phyloP scores from a whole-genome alignment of 352 stramenopile species.

The Plasmopara viticola region DNA sequence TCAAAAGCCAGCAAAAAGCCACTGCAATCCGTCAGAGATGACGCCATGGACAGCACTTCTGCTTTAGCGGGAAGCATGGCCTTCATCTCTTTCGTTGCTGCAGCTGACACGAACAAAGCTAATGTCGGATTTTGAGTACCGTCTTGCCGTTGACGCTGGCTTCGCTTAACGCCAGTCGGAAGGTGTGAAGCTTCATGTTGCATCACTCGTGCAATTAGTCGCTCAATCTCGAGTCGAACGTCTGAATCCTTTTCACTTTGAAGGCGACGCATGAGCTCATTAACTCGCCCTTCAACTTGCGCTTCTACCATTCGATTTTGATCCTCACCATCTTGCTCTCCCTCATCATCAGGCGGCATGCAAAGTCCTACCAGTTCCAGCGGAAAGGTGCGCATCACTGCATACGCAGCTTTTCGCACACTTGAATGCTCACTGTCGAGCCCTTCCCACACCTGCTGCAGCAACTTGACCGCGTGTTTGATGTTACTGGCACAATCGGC shows the following conservation, averaged over 20 bases:
- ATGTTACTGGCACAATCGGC: conserved; percentile 33
- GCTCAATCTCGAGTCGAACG: conserved; percentile 37
- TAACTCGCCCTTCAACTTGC: conserved; percentile 41
- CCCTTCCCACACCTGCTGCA: conserved; percentile 49
- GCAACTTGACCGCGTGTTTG: conserved; percentile 36
- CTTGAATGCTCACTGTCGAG: conserved; percentile 22
- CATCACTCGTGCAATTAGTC: conserved; percentile 33
- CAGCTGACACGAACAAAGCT: conserved; percentile 31
- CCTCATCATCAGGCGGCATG: conserved; percentile 7
- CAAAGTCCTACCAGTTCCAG: conserved; percentile 40
- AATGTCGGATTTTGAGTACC: conserved; percentile 5
- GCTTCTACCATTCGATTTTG: conserved; percentile 34
- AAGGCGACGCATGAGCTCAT: conserved; percentile 37
- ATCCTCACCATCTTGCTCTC: conserved; percentile 12
- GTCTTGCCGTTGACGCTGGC: conserved; percentile 16
- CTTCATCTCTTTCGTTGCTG: conserved; percentile 53
- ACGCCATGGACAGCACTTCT: conserved; percentile 19
- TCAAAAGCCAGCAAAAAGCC: conserved; percentile 42
- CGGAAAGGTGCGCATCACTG: conserved; percentile 38
- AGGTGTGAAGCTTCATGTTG: conserved; percentile 32
- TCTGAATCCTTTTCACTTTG: conserved; percentile 25
- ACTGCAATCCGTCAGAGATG: conserved; percentile 19
- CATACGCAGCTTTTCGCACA: conserved; percentile 41
- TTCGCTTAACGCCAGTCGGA: conserved; percentile 30
- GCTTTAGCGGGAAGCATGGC: conserved; percentile 30